A percentile compares a stretch with the other conserved stretches of the same genome.
Evolutionary conservation across 257 asterid genomes (phyloP).

Genomic region (Sherardia arvensis): DNA sequence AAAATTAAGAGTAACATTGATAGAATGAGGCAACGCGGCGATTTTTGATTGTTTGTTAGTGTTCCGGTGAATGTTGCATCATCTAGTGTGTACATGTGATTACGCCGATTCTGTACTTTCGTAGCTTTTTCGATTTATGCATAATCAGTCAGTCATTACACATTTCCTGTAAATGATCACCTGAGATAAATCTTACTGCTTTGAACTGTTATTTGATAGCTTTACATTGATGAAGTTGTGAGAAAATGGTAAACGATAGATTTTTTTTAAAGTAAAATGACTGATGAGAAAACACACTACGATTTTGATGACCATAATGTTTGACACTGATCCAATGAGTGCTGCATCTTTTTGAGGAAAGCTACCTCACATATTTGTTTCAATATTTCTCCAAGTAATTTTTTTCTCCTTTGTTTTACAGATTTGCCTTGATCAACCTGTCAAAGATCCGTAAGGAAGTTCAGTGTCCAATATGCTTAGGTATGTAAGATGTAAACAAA

Average conservation of each 20-base stretch:
- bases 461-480: constrained; percentile 97
- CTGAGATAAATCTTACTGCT: not conserved
- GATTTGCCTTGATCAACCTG: constrained; percentile 60
- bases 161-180: not conserved
- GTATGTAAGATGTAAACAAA: constrained; percentile 23
- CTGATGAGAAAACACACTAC: not conserved
- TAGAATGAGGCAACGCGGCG: too few species aligned
- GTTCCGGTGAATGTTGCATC: too few species aligned
- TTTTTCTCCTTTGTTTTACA: constrained; percentile 21
- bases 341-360: not conserved
- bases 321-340: not conserved
- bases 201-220: too few species aligned
- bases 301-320: not conserved
- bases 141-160: not conserved
- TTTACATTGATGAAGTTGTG: not conserved
- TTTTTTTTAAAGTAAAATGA: too few species aligned
- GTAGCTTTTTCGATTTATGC: too few species aligned
- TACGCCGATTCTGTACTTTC: too few species aligned
- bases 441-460: constrained; percentile 92
- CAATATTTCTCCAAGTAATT: too few species aligned
- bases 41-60: too few species aligned
- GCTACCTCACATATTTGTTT: not conserved
- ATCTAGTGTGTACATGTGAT: too few species aligned
- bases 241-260: not conserved
- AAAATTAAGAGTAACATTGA: too few species aligned